Conservation (phyloP, 331 rosid species). For the Malus hybrid region DNA sequence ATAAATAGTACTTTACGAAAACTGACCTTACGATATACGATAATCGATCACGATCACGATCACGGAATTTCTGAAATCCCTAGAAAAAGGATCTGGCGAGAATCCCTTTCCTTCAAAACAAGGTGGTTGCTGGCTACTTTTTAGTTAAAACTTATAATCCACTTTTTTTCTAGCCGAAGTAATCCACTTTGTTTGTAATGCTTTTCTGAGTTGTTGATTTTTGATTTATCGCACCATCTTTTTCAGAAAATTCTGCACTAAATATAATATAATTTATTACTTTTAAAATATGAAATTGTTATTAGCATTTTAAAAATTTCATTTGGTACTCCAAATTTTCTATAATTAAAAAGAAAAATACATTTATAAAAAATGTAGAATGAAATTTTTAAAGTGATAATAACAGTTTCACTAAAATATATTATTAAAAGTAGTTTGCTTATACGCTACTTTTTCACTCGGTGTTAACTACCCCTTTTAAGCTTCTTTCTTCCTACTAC, state of each 20-base stretch:
- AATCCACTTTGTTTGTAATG: background rate
- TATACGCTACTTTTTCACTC: background rate
- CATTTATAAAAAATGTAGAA: too few species aligned
- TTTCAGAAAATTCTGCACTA: background rate
- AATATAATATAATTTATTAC: background rate
- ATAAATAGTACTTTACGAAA: too few species aligned
- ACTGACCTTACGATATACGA: too few species aligned
- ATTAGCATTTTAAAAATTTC: background rate
- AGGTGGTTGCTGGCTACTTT: background rate
- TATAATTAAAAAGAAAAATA: too few species aligned
- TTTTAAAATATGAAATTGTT: too few species aligned
- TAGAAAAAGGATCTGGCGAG: too few species aligned
- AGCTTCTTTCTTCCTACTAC: background rate
- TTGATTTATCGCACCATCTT: background rate
- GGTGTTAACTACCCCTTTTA: background rate
- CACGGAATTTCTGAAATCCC: too few species aligned
- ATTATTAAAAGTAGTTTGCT: background rate
- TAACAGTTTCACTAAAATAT: background rate
- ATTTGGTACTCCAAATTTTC: too few species aligned
- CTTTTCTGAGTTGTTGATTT: background rate
- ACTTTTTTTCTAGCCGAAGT: background rate
- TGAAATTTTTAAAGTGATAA: too few species aligned
- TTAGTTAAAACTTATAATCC: background rate
- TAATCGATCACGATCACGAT: too few species aligned
- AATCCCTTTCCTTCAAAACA: too few species aligned